Evolutionary conservation across 164 flowering plant species (phyloP).

Genomic region (Kalanchoe fedtschenkoi): DNA sequence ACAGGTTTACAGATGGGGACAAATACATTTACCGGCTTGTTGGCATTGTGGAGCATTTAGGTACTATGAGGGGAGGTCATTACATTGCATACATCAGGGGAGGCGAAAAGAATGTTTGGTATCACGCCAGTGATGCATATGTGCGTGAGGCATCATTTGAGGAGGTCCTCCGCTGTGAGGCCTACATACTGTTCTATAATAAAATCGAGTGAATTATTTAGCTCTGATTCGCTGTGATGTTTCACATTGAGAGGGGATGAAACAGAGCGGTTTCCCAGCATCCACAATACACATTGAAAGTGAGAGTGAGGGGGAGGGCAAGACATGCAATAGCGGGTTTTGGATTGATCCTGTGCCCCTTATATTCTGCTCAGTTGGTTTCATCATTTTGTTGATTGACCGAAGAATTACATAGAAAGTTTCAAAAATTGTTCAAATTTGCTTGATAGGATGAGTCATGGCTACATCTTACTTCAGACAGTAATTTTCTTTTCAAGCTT

Average conservation of each 20-base stretch:
- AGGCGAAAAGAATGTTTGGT: conserved; percentile 40
- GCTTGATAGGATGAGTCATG: too few relatives aligned
- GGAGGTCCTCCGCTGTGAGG: conserved; percentile 71
- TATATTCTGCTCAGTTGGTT: neutral
- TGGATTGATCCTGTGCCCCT: too few relatives aligned
- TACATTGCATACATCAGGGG: conserved; percentile 86
- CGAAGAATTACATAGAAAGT: neutral
- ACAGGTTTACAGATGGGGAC: conserved; percentile 40
- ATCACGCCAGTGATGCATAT: conserved; percentile 60
- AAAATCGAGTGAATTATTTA: conserved; percentile 15
- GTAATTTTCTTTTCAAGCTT: too few relatives aligned
- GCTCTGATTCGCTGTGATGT: neutral
- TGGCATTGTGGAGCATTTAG: conserved; percentile 87
- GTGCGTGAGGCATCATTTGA: conserved; percentile 55
- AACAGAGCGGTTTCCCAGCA: conserved; percentile 1
- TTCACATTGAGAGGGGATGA: conserved; percentile 3
- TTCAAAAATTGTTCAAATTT: too few relatives aligned
- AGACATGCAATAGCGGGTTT: neutral
- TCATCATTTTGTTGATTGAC: neutral
- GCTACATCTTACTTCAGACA: too few relatives aligned
- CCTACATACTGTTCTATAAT: conserved; percentile 85
- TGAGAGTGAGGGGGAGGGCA: neutral
- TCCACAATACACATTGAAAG: neutral
- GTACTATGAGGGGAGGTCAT: conserved; percentile 88
- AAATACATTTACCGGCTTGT: conserved; percentile 35